phyloP scores from a whole-genome alignment of 768 basidiomycete genomes.

The Astraeus odoratus region DNA sequence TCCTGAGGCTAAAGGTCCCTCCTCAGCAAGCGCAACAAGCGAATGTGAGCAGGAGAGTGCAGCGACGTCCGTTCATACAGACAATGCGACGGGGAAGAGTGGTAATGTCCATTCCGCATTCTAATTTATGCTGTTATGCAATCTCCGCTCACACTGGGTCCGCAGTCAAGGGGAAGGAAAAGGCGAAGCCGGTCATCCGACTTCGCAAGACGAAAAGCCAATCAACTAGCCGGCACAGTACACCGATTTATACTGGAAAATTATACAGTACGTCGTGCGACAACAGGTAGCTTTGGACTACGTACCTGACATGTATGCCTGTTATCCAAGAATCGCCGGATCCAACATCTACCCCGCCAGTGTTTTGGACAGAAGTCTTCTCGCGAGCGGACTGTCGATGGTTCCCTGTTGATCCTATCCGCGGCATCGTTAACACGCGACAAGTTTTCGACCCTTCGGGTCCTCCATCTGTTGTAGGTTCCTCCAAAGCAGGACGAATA shows the following conservation, averaged over 20 bases:
- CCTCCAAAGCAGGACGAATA: constrained; percentile 11
- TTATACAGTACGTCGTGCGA: constrained; percentile 13
- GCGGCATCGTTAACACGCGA: constrained; percentile 72
- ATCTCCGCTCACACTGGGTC: constrained; percentile 7
- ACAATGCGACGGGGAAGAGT: constrained; percentile 27
- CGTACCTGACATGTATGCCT: constrained; percentile 11
- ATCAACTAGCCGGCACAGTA: constrained; percentile 36
- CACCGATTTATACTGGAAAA: constrained; percentile 12
- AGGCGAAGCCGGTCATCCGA: constrained; percentile 46
- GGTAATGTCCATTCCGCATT: constrained; percentile 1
- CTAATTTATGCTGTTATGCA: background rate
- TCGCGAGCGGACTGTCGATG: constrained; percentile 86
- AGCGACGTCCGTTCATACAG: constrained; percentile 21
- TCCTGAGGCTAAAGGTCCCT: constrained; percentile 16
- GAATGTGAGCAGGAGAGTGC: constrained; percentile 33
- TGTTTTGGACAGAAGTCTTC: constrained; percentile 97
- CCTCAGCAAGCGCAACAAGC: constrained; percentile 29
- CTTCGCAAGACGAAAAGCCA: constrained; percentile 51
- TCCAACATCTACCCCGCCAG: constrained; percentile 65
- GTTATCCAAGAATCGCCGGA: constrained; percentile 32
- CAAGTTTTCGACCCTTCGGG: constrained; percentile 71
- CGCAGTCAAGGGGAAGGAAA: constrained; percentile 53
- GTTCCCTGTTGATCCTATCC: constrained; percentile 89
- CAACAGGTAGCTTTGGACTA: constrained; percentile 2
- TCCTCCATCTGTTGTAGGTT: constrained; percentile 10